These are phyloP conservation scores for Amanita fuliginea DNA, from an alignment of 768 basidiomycete genomes.

Conservation along the genomic window DNA sequence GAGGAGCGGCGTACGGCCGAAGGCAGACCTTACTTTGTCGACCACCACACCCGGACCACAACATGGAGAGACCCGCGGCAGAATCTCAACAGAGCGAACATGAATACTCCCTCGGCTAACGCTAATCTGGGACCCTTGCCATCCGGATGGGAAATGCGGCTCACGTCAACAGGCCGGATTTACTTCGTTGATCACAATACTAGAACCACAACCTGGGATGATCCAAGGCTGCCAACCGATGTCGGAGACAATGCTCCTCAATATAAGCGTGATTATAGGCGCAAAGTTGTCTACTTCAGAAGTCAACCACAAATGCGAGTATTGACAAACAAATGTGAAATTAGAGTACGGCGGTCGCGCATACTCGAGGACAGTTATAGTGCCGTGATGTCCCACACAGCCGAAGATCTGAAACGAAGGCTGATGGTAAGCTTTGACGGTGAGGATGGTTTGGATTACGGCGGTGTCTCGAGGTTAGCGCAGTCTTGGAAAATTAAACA, in stretches of 20 bases:
- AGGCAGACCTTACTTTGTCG: conserved; percentile 57
- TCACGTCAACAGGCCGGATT: conserved; percentile 74
- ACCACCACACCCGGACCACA: conserved; percentile 77
- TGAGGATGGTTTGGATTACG: conserved; percentile 73
- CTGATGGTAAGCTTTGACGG: conserved; percentile 70
- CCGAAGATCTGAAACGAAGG: conserved; percentile 58
- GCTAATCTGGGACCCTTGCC: conserved; percentile 73
- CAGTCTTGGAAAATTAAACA: not conserved
- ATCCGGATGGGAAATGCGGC: conserved; percentile 91
- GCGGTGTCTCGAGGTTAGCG: conserved; percentile 59
- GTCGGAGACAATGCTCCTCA: conserved; percentile 87
- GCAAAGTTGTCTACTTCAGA: conserved; percentile 89
- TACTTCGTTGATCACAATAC: conserved; percentile 94
- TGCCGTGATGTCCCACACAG: conserved; percentile 72
- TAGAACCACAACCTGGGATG: conserved; percentile 87
- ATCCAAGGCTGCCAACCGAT: conserved; percentile 75
- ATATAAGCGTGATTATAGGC: conserved; percentile 87
- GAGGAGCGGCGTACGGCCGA: conserved; percentile 88
- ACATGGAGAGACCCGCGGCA: conserved; percentile 88
- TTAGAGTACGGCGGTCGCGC: conserved; percentile 70
- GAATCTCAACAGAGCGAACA: conserved; percentile 30
- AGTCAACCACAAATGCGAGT: conserved; percentile 78
- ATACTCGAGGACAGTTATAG: conserved; percentile 84
- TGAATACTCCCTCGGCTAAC: conserved; percentile 36
- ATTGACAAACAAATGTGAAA: conserved; percentile 72